Percentiles rank a stretch among this genome's conserved stretches.
These are phyloP conservation scores for Boletus pseudopeckii DNA, from an alignment of 768 basidiomycete genomes.

Conservation along the genomic window DNA sequence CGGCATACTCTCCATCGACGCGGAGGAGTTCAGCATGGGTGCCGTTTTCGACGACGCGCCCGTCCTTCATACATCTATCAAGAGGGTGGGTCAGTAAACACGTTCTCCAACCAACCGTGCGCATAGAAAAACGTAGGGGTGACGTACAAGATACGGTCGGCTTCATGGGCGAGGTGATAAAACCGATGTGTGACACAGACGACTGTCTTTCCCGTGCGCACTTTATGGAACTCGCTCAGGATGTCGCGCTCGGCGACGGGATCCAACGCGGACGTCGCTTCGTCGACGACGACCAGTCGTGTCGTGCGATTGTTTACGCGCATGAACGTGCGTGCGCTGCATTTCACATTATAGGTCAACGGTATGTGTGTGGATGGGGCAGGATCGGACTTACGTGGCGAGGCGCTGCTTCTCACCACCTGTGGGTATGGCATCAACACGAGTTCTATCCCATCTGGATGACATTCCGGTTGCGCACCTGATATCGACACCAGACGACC, in stretches of 20 bases:
- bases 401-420: conserved; percentile 50
- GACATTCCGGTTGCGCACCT: conserved; percentile 6
- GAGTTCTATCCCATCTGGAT: conserved; percentile 2
- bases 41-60: too few species aligned
- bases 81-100: not conserved
- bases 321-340: conserved; percentile 48
- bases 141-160: conserved; percentile 51
- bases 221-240: conserved; percentile 37
- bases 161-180: conserved; percentile 45
- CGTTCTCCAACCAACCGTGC: too few species aligned
- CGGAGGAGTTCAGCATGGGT: too few species aligned
- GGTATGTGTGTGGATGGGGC: not conserved
- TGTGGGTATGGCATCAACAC: not conserved
- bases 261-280: conserved; percentile 57
- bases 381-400: conserved; percentile 39
- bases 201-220: conserved; percentile 47
- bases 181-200: conserved; percentile 58
- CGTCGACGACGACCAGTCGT: conserved; percentile 52
- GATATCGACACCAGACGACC: conserved; percentile 23
- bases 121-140: too few species aligned
- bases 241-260: conserved; percentile 50
- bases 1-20: not conserved
- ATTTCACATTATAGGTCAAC: not conserved
- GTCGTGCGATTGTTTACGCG: conserved; percentile 31
- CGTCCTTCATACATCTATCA: conserved; percentile 32